These are phyloP conservation scores for Pseudogymnoascus sp. DNA, from an alignment of 2,329 filamentous ascomycete species.

Conservation along the genomic window DNA sequence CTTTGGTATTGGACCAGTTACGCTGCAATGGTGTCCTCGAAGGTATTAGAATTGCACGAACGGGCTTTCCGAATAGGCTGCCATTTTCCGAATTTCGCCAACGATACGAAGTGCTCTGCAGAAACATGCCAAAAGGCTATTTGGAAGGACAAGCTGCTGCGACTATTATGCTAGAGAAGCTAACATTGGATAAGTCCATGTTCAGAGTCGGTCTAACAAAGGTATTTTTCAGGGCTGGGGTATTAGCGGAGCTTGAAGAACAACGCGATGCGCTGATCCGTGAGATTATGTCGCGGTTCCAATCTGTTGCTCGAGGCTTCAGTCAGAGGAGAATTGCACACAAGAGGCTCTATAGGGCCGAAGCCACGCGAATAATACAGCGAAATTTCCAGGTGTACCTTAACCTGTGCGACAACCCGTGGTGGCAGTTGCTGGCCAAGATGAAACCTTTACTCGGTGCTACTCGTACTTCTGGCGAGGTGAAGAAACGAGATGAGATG, in stretches of 20 bases:
- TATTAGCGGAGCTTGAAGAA: conserved; percentile 93
- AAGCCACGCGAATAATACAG: conserved; percentile 91
- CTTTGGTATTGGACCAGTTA: conserved; percentile 94
- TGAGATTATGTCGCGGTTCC: conserved; percentile 89
- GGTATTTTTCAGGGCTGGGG: conserved; percentile 94
- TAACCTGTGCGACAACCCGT: conserved; percentile 82
- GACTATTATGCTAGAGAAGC: conserved; percentile 78
- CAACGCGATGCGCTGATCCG: conserved; percentile 87
- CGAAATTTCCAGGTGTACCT: conserved; percentile 89
- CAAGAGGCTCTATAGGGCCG: conserved; percentile 88
- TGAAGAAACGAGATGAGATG: conserved; percentile 90
- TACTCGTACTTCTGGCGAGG: conserved; percentile 83
- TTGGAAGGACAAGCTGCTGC: conserved; percentile 83
- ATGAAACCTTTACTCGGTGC: conserved; percentile 94
- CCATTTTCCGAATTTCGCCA: conserved; percentile 91
- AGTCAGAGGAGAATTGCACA: conserved; percentile 79
- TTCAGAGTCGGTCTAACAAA: conserved; percentile 95
- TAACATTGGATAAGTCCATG: conserved; percentile 74
- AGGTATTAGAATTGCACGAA: conserved; percentile 92
- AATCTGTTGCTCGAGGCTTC: conserved; percentile 85
- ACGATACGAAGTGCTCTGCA: conserved; percentile 90
- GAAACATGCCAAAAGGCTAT: conserved; percentile 80
- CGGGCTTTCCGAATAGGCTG: conserved; percentile 90
- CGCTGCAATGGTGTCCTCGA: conserved; percentile 99
- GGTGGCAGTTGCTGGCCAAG: conserved; percentile 91